Evolutionary conservation across 495 filamentous ascomycete species (phyloP).

Genomic region (Penicillium simplicissimum): DNA sequence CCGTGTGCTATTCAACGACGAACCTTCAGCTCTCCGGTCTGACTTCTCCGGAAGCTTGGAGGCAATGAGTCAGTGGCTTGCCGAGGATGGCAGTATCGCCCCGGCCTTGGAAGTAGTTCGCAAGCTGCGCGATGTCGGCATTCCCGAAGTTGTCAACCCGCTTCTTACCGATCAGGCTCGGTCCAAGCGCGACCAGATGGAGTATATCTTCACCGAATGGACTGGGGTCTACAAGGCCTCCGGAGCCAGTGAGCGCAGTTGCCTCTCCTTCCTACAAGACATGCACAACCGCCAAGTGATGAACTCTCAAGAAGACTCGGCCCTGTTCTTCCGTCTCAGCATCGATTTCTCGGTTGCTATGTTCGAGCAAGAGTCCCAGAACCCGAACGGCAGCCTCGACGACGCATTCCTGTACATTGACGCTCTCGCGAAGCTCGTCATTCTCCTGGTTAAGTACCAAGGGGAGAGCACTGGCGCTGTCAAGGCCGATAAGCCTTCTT

Average conservation of each 20-base stretch:
- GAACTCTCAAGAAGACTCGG: constrained; percentile 68
- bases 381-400: constrained; percentile 59
- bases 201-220: constrained; percentile 96
- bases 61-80: constrained; percentile 79
- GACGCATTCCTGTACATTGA: constrained; percentile 78
- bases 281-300: constrained; percentile 72
- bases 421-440: constrained; percentile 81
- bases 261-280: constrained; percentile 79
- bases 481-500: constrained; percentile 59
- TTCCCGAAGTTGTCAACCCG: constrained; percentile 52
- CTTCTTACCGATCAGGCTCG: constrained; percentile 51
- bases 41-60: constrained; percentile 84
- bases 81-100: constrained; percentile 66
- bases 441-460: constrained; percentile 71
- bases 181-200: constrained; percentile 74
- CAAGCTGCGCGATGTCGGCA: constrained; percentile 65
- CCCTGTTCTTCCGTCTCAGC: constrained; percentile 75
- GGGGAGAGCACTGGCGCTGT: constrained; percentile 59
- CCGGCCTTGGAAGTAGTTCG: constrained; percentile 67
- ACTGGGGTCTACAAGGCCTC: constrained; percentile 75
- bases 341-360: constrained; percentile 76
- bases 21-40: constrained; percentile 71
- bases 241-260: constrained; percentile 67
- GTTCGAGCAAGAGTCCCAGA: constrained; percentile 66
- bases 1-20: constrained; percentile 72